Evolutionary conservation across 805 yeast genomes (phyloP), one percentile per base, ranked within the genome.

Genomic region (Schizosaccharomyces osmophilus): DNA sequence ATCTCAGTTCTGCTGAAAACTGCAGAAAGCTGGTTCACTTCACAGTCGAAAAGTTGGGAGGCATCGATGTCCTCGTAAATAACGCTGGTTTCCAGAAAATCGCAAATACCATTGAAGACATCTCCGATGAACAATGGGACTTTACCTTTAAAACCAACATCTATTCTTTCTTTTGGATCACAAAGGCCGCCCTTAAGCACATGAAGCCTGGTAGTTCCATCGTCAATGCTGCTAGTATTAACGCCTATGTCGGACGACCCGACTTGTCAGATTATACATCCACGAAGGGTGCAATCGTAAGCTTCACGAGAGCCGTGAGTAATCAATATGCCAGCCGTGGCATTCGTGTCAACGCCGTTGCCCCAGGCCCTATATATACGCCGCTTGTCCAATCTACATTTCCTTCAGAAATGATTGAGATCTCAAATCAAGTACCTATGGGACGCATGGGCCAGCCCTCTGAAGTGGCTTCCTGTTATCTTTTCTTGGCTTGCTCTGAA

Each of bases 31-130:
- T 67, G 24, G 71, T 70, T 63, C 66, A 68, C 63, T 69, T 67
- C 2, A 67, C 70, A 17, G 71, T 71, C 61, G 71, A 74, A 64
- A 80, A 84, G 62, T 80, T 88, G n/a, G 61, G 63, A 45, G 80
- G 83, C 41, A 82, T 88, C 62, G 95, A 88, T 72, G 76, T 87
- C 24, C 77, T 88, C 69, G 79, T 88, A 65, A 88, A 88, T 73
- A 88, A 88, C 70, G 95, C 95, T n/a, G 95, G 95, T 9, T 42
- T 64, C 83, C 87, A 64, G 68, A 68, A 71, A 70, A 66, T 64
- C 67, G 68, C 48, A 61, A 67, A 62, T 69, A 68, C 61, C 69
- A 67, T 63, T 69, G 60, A 68, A 11, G 71, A 69, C 39, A 65
- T 70, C 62, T 65, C 67, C 63, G 69, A 70, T 26, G 65, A 64